phyloP scores from a whole-genome alignment of 202 grass and related monocot genomes.

The Setaria viridis region DNA sequence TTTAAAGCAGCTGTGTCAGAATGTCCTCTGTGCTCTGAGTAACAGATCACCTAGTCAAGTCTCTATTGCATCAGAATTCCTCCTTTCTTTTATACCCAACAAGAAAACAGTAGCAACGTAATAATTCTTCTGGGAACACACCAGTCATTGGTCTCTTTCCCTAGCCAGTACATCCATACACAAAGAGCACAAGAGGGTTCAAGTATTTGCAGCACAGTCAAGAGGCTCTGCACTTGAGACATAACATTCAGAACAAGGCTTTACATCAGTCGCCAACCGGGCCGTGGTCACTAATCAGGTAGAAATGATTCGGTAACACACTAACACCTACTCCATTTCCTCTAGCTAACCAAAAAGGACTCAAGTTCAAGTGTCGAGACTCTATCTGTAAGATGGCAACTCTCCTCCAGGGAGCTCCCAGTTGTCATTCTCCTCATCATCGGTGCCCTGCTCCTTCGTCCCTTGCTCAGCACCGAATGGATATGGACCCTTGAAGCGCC shows the following conservation, averaged over 20 bases:
- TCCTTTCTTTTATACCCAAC: not conserved
- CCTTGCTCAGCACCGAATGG: slow-evolving; percentile 42
- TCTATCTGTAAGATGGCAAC: slow-evolving; percentile 55
- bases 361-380: not conserved
- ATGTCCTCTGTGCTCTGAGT: too few species aligned
- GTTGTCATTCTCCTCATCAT: slow-evolving; percentile 62
- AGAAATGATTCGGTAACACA: not conserved
- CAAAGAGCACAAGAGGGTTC: not conserved
- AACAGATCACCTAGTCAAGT: not conserved
- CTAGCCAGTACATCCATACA: not conserved
- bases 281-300: not conserved
- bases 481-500: slow-evolving; percentile 55
- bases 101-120: not conserved
- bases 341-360: not conserved
- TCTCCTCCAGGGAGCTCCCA: slow-evolving; percentile 69
- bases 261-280: not conserved
- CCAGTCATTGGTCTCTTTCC: not conserved
- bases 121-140: not conserved
- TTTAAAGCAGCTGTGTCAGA: not conserved
- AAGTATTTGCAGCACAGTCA: slow-evolving; percentile 5
- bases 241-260: not conserved
- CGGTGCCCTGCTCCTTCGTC: not conserved
- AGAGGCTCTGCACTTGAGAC: not conserved
- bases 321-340: not conserved
- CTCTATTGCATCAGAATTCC: not conserved